Percentiles rank a stretch among this genome's conserved stretches.
These are phyloP conservation scores for Phytopythium montanum DNA, from an alignment of 352 stramenopile species.

Conservation along the genomic window DNA sequence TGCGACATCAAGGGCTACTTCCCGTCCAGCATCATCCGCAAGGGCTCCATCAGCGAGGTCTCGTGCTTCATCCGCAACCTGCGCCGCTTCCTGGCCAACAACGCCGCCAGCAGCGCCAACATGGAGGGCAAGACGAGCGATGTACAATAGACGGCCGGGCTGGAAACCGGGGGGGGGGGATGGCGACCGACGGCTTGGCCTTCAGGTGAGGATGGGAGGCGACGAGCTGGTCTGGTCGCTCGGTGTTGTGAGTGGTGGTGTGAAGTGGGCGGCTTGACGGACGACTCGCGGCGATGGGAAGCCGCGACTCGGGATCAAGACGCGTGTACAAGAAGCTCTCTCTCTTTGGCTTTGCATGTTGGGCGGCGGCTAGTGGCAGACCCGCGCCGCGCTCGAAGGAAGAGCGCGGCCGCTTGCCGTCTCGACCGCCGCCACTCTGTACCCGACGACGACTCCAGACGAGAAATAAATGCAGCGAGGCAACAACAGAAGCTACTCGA, in stretches of 20 bases:
- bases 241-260: constrained; percentile 5
- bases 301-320: constrained; percentile 2
- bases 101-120: constrained; percentile 14
- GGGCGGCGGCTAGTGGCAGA: not conserved
- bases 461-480: not conserved
- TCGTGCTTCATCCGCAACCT: constrained; percentile 79
- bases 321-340: constrained; percentile 8
- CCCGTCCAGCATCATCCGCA: constrained; percentile 69
- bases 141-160: constrained; percentile 25
- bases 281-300: not conserved
- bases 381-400: constrained; percentile 1
- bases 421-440: not conserved
- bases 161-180: not conserved
- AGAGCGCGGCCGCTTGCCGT: not conserved
- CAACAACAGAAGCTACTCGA: not conserved
- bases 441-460: not conserved
- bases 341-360: constrained; percentile 1
- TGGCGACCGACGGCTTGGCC: not conserved
- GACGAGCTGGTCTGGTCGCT: not conserved
- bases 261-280: not conserved
- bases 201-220: not conserved
- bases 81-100: constrained; percentile 58
- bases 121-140: constrained; percentile 17
- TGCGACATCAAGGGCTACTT: constrained; percentile 87
- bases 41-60: constrained; percentile 75